Evolutionary conservation across 169 alveolate species (phyloP).

Genomic region (Miamiensis avidus): DNA sequence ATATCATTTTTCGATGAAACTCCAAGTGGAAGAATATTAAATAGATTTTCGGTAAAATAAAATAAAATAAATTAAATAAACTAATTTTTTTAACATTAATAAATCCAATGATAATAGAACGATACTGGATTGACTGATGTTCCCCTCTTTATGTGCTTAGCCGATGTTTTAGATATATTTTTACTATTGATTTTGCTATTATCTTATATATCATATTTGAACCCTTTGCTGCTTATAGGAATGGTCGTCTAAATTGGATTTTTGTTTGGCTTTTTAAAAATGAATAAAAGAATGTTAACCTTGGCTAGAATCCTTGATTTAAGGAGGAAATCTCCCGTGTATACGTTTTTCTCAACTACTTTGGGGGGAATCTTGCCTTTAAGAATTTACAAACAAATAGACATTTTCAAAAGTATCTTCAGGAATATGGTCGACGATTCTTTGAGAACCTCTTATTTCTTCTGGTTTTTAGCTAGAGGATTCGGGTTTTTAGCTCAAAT

Average conservation of each 20-base stretch:
- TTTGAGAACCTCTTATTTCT: conserved; percentile 2
- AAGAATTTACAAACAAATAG: not conserved
- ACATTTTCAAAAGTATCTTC: not conserved
- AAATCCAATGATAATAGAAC: too few relatives aligned
- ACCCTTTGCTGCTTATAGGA: not conserved
- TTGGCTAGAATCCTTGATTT: not conserved
- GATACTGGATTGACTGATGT: conserved; percentile 25
- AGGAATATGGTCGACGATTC: not conserved
- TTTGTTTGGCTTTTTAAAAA: not conserved
- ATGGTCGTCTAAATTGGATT: not conserved
- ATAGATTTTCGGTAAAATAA: conserved; percentile 49
- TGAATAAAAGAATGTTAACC: not conserved
- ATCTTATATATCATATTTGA: not conserved
- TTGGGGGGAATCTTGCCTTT: not conserved
- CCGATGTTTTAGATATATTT: not conserved
- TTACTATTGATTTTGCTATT: not conserved
- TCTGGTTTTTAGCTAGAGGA: conserved; percentile 4
- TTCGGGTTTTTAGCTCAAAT: conserved; percentile 8
- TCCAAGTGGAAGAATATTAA: conserved; percentile 75
- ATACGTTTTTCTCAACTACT: conserved; percentile 4
- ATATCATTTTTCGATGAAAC: conserved; percentile 60
- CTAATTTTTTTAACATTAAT: too few relatives aligned
- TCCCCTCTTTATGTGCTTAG: conserved; percentile 21
- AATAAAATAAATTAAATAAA: not conserved
- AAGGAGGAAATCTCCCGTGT: conserved; percentile 13